A percentile compares a stretch with the other conserved stretches of the same genome.
phyloP scores from a whole-genome alignment of 2,329 filamentous ascomycete genomes.

The Elsinoe arachidis region DNA sequence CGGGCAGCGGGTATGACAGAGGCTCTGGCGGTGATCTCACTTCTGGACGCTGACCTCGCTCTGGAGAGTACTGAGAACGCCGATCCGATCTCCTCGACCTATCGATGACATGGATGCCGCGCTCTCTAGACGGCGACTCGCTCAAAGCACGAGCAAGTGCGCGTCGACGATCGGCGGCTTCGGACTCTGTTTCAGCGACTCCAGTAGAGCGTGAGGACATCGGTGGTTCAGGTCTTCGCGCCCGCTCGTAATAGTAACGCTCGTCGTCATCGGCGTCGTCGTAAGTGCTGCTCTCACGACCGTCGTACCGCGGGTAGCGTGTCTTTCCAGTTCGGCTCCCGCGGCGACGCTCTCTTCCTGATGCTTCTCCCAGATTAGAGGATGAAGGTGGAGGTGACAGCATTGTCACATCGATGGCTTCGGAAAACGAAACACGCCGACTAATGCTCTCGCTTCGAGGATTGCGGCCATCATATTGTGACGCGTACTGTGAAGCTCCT shows the following conservation, averaged over 20 bases:
- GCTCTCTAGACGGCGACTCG: slow-evolving; percentile 11
- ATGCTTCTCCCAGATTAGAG: background rate
- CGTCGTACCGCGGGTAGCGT: background rate
- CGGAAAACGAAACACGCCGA: slow-evolving; percentile 10
- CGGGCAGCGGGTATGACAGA: background rate
- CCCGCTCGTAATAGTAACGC: slow-evolving; percentile 5
- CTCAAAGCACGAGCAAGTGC: slow-evolving; percentile 10
- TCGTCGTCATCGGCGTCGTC: background rate
- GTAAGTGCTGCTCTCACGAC: background rate
- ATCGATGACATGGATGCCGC: slow-evolving; percentile 7
- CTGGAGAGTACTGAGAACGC: background rate
- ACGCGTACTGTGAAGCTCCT: background rate
- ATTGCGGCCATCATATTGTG: background rate
- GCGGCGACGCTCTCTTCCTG: background rate
- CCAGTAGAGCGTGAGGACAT: background rate
- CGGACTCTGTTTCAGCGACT: background rate
- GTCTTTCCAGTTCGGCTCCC: background rate
- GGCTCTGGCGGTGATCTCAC: background rate
- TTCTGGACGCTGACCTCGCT: background rate
- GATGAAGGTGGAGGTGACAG: slow-evolving; percentile 12
- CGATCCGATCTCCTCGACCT: background rate
- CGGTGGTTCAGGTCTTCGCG: background rate
- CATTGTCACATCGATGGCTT: slow-evolving; percentile 9
- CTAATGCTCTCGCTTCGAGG: slow-evolving; percentile 7
- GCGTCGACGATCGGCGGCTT: background rate